Conservation (phyloP, 176 grass and related monocot genomes). For the Phoenix dactylifera region DNA sequence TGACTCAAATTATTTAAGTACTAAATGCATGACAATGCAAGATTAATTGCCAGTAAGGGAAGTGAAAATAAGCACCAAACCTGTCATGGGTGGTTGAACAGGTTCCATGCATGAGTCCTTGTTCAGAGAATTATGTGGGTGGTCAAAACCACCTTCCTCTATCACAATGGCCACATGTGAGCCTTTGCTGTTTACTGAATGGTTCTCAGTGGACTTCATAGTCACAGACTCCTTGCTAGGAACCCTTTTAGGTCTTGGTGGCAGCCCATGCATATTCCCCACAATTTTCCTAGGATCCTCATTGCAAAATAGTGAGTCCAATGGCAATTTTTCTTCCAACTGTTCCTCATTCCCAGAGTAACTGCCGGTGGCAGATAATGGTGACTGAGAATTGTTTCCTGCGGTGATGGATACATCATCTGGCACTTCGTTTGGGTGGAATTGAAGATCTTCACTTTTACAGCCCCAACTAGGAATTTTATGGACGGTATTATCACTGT, state of each 20-base stretch:
- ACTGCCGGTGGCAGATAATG: conserved; percentile 21
- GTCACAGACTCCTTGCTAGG: conserved; percentile 68
- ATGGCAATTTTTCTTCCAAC: conserved; percentile 33
- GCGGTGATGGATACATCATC: conserved; percentile 25
- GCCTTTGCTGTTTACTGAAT: conserved; percentile 48
- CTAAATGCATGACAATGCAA: no score
- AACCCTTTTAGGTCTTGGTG: conserved; percentile 77
- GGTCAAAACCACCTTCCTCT: conserved; percentile 33
- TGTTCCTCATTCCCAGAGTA: conserved; percentile 40
- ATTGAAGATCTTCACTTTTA: conserved; percentile 39
- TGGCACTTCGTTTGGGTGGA: conserved; percentile 32
- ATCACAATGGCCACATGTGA: conserved; percentile 56
- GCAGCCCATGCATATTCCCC: conserved; percentile 32
- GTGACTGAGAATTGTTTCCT: conserved; percentile 28
- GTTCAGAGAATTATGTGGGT: conserved; percentile 24
- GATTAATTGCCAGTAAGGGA: no score
- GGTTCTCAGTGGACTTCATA: conserved; percentile 36
- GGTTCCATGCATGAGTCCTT: conserved; percentile 32
- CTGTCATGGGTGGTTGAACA: conserved; percentile 32
- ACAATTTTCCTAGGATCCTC: conserved; percentile 26
- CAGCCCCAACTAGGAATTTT: conserved; percentile 24
- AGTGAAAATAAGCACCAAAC: conserved; percentile 7
- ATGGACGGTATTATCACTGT: conserved; percentile 36
- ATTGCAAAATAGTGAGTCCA: conserved; percentile 39
- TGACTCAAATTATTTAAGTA: no score